phyloP scores from a whole-genome alignment of 2,329 filamentous ascomycete species.

The Rosellinia necatrix region DNA sequence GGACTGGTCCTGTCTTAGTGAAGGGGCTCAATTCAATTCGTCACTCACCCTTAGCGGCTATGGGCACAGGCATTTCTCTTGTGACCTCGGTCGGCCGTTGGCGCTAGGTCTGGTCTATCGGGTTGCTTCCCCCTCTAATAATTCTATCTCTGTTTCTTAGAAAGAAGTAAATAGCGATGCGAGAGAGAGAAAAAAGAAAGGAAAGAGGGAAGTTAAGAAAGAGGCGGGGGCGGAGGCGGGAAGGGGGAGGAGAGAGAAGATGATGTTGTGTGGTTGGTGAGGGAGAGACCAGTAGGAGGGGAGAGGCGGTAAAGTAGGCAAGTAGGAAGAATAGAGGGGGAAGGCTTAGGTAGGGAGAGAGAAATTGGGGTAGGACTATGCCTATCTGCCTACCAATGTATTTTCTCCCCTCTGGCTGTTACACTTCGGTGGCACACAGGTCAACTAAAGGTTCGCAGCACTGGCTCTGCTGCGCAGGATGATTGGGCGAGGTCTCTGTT shows the following conservation, averaged over 20 bases:
- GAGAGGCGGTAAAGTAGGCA: neutral
- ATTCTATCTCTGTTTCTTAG: neutral
- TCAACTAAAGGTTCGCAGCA: too few species aligned
- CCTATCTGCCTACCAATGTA: neutral
- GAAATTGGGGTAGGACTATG: neutral
- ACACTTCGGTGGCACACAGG: too few species aligned
- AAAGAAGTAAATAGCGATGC: neutral
- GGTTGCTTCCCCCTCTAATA: neutral
- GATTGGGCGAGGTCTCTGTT: too few species aligned
- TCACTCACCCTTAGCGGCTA: constrained; percentile 46
- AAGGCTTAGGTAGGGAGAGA: constrained; percentile 16
- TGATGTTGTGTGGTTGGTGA: too few species aligned
- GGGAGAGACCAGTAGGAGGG: too few species aligned
- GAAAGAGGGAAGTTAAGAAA: neutral
- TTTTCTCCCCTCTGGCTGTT: too few species aligned
- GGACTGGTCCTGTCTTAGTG: neutral
- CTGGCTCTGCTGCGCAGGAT: too few species aligned
- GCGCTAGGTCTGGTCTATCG: constrained; percentile 1
- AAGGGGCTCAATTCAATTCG: constrained; percentile 1
- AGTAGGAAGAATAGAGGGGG: neutral
- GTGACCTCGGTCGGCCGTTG: constrained; percentile 6
- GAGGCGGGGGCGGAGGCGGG: neutral
- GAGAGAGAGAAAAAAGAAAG: neutral
- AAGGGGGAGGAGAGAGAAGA: neutral
- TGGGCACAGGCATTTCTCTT: constrained; percentile 43